These are phyloP conservation scores for Kuraishia ogatae DNA, from an alignment of 805 yeast species.

Conservation along the genomic window DNA sequence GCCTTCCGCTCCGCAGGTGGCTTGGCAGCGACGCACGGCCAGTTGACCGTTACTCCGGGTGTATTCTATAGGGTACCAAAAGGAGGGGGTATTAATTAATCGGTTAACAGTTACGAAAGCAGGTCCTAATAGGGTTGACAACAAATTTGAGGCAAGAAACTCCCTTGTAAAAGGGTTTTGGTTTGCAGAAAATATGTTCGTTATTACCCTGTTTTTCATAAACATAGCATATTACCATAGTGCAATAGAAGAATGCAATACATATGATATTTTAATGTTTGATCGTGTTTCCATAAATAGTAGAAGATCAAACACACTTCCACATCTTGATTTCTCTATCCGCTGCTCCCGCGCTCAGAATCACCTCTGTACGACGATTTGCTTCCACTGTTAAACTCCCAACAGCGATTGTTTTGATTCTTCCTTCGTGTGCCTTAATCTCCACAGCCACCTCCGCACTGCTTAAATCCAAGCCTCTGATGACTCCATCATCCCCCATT, in stretches of 20 bases:
- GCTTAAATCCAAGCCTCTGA: conserved; percentile 50
- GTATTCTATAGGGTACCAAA: not conserved
- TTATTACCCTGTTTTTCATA: too few relatives aligned
- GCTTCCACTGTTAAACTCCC: conserved; percentile 7
- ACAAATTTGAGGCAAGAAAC: too few relatives aligned
- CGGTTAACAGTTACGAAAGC: too few relatives aligned
- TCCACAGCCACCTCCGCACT: conserved; percentile 25
- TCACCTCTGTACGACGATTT: conserved; percentile 22
- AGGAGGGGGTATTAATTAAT: not conserved
- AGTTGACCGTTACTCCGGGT: not conserved
- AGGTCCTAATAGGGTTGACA: too few relatives aligned
- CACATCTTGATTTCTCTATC: conserved; percentile 22
- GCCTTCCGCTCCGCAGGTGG: not conserved
- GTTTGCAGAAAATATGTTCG: too few relatives aligned
- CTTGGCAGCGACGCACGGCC: not conserved
- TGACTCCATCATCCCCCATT: conserved; percentile 57
- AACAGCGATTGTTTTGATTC: conserved; percentile 35
- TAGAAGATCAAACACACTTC: not conserved
- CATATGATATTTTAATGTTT: too few relatives aligned
- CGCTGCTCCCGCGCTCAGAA: conserved; percentile 44
- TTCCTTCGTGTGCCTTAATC: conserved; percentile 30
- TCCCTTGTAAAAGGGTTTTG: too few relatives aligned
- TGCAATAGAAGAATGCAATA: too few relatives aligned
- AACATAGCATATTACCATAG: too few relatives aligned
- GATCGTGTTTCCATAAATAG: too few relatives aligned